Evolutionary conservation across 2,329 filamentous ascomycete species (phyloP), one percentile per base, ranked within the genome.

Genomic region (Monosporascus ibericus): DNA sequence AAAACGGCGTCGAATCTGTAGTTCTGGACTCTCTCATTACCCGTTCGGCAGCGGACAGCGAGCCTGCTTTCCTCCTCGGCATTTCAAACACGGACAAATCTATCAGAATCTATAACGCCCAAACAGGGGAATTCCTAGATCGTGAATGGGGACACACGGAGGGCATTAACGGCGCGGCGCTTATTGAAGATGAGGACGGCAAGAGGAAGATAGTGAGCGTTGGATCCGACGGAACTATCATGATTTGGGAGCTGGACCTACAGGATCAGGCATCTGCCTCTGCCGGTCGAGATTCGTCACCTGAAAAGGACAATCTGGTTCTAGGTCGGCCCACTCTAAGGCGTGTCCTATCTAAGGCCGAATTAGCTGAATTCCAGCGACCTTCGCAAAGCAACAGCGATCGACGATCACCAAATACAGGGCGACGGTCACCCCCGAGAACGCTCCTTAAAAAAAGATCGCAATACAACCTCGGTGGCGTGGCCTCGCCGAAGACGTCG

Each of bases 61-160:
- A 74, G 40, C 70, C 79, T 3, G 81, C 85, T 27, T 80, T 95
- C 48, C 78, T 99, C 49, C 79, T 94, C 18, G 92, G 90, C n/a
- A 80, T 94, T 11, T 96, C 92, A 8, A 92, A 92, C 61, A 96
- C 90, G 1, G 94, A 99, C 69, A 99, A 97, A 67, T 97, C 94
- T 1, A 86, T 99, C 52, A 80, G 94, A 37, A 75, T 99, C 17
- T 99, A 99, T 63, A 89, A 96, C 60, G 77, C 83, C 30, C 85
- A 87, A 55, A 85, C 82, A 42, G 92, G 92, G 8, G 73, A 75
- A 2, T 86, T 99, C 52, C 72, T 97, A 27, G 88, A 91, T 48
- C 84, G 90, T 40, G 94, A 97, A 71, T 96, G 91, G 82, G 94
- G 94, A 1, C 94, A 99, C 61, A 96, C 92, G 0, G 92, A 96